phyloP scores from a whole-genome alignment of 2,329 filamentous ascomycete species.

The Endothia cerciana region DNA sequence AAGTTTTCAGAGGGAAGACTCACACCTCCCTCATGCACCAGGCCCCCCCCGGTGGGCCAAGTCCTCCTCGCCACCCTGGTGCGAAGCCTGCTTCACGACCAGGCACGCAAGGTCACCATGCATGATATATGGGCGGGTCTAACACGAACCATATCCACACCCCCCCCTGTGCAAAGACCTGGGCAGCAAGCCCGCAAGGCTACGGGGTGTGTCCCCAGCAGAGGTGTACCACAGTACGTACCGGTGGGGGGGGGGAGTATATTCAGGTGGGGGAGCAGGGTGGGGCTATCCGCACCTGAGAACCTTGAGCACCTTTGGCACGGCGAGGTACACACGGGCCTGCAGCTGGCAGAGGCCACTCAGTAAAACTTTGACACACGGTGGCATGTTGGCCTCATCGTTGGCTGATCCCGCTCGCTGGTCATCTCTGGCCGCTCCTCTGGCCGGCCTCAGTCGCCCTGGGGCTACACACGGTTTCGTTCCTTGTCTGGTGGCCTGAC shows the following conservation, averaged over 20 bases:
- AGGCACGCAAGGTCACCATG: slow-evolving; percentile 4
- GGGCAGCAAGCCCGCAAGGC: neutral
- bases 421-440: neutral
- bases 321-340: slow-evolving; percentile 2
- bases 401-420: slow-evolving; percentile 1
- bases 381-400: slow-evolving; percentile 10
- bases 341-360: neutral
- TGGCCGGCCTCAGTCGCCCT: slow-evolving; percentile 6
- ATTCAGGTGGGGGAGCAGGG: neutral
- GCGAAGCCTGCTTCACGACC: neutral
- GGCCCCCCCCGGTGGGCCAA: neutral
- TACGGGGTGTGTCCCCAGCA: slow-evolving; percentile 6
- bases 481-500: slow-evolving; percentile 10
- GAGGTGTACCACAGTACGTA: neutral
- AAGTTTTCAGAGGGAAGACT: slow-evolving; percentile 17
- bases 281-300: slow-evolving; percentile 5
- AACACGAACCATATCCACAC: slow-evolving; percentile 4
- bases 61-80: slow-evolving; percentile 11
- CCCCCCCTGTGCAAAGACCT: slow-evolving; percentile 7
- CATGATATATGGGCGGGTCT: slow-evolving; percentile 10
- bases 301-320: slow-evolving; percentile 4
- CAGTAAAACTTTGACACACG: slow-evolving; percentile 9
- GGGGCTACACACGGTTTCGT: slow-evolving; percentile 1
- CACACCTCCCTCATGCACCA: neutral
- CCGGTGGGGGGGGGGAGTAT: neutral